phyloP scores from a whole-genome alignment of 2,329 filamentous ascomycete species.

The Paecilomyces variotii region DNA sequence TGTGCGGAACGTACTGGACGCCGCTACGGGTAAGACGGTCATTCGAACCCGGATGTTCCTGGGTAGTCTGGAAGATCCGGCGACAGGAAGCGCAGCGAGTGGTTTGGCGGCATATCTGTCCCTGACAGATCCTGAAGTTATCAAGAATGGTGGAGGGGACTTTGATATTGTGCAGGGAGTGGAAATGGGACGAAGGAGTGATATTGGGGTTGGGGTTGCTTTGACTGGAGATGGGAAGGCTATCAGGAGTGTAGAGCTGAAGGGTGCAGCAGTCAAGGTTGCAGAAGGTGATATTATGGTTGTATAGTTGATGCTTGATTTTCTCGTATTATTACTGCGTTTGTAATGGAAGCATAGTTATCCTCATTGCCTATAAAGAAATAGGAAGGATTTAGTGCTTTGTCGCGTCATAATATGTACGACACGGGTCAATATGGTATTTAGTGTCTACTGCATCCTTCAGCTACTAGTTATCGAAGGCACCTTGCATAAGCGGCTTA shows the following conservation, averaged over 20 bases:
- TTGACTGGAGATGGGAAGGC: slow-evolving; percentile 12
- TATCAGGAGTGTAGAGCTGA: slow-evolving; percentile 27
- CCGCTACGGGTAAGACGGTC: slow-evolving; percentile 40
- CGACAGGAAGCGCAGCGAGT: slow-evolving; percentile 52
- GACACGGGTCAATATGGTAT: too few relatives aligned
- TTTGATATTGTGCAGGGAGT: slow-evolving; percentile 58
- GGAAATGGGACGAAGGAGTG: slow-evolving; percentile 53
- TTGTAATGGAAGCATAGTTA: too few relatives aligned
- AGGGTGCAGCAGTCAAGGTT: slow-evolving; percentile 26
- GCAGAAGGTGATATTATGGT: slow-evolving; percentile 25
- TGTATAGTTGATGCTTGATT: too few relatives aligned
- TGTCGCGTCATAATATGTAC: too few relatives aligned
- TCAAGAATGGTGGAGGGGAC: slow-evolving; percentile 22
- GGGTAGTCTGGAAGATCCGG: slow-evolving; percentile 22
- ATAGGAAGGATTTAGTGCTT: too few relatives aligned
- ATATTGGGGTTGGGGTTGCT: slow-evolving; percentile 27
- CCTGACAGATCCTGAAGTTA: slow-evolving; percentile 29
- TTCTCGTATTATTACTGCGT: too few relatives aligned
- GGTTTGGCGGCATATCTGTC: slow-evolving; percentile 50
- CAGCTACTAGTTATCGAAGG: too few relatives aligned
- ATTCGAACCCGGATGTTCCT: slow-evolving; percentile 26
- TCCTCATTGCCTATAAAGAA: too few relatives aligned
- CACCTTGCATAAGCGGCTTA: too few relatives aligned
- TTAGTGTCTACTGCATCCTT: too few relatives aligned
- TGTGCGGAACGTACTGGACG: slow-evolving; percentile 45